Base-by-base conservation (phyloP, 2,329 filamentous ascomycete genomes). In the Ophiostoma perfectum region DNA sequence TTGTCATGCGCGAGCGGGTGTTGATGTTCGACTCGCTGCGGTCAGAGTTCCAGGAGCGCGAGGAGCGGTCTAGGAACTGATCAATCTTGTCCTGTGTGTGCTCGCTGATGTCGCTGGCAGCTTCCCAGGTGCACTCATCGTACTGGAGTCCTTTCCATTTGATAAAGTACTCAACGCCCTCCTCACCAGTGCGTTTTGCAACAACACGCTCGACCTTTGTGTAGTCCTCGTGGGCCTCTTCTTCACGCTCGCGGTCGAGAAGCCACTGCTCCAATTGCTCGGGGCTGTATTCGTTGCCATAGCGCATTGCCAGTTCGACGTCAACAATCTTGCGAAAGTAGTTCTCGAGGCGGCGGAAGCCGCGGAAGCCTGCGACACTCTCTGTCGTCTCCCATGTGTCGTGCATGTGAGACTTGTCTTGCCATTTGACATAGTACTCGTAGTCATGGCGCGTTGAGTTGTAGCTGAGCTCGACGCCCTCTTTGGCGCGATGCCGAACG, bases 81-180 rank as follows among this genome's bases (percentile, higher is more conserved):
- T 98, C 94, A 74, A 99, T 94, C 80, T 96, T 92, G 74, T 88
- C 86, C 77, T 97, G 93, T 64, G 93, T 92, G 67, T 92, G 86
- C 44, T 87, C 81, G 75, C 88, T 91, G 73, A 98, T 86, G 5
- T 70, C 12, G 7, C 86, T 83, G 52, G 88, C 91, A 55, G 82
- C 80, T 77, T 99, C 95, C 96, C 96, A 99, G 1, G 96, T 99
- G 78, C 91, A 97, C 71, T 89, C 89, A 74, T 98, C 93, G 76
- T 99, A 99, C 66, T 90, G 91, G 66, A 98, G 85, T 11, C 92
- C 91, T 78, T 95, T 96, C 93, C 95, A 99, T 80, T 99, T 99
- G 78, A 98, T 90, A 72, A 89, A 92, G 78, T 99, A 99, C 77
- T 98, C 92, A 0, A 86, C 86, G 65, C 88, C 92, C 8, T 91